phyloP scores from a whole-genome alignment of 2,329 filamentous ascomycete genomes.

The Alternaria alternata region DNA sequence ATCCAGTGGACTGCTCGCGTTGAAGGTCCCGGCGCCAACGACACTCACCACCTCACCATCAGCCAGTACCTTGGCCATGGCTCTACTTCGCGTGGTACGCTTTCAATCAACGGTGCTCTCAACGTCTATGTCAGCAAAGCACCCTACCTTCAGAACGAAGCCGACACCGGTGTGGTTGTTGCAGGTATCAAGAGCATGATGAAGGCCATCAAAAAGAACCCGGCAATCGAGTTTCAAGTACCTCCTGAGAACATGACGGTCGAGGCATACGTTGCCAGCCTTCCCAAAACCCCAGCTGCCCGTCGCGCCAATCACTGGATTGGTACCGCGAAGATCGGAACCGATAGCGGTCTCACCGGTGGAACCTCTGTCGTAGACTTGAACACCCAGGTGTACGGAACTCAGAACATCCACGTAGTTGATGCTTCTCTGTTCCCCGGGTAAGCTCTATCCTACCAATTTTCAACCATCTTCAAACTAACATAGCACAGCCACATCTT shows the following conservation, averaged over 20 bases:
- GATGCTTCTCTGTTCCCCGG: slow-evolving; percentile 58
- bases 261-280: slow-evolving; percentile 63
- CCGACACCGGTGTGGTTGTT: slow-evolving; percentile 70
- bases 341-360: slow-evolving; percentile 53
- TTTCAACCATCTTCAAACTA: slow-evolving; percentile 10
- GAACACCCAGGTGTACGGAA: slow-evolving; percentile 60
- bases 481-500: slow-evolving; percentile 38
- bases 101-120: slow-evolving; percentile 67
- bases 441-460: slow-evolving; percentile 26
- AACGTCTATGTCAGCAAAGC: slow-evolving; percentile 66
- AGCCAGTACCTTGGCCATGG: slow-evolving; percentile 70
- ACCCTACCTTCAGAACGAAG: slow-evolving; percentile 66
- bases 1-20: slow-evolving; percentile 73
- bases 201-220: slow-evolving; percentile 61
- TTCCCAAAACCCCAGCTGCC: slow-evolving; percentile 49
- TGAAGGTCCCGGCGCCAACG: slow-evolving; percentile 60
- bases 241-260: slow-evolving; percentile 61
- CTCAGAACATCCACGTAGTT: slow-evolving; percentile 57
- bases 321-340: slow-evolving; percentile 64
- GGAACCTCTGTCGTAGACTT: slow-evolving; percentile 59
- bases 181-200: slow-evolving; percentile 69
- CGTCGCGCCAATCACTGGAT: slow-evolving; percentile 59
- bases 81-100: slow-evolving; percentile 66
- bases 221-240: slow-evolving; percentile 64
- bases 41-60: slow-evolving; percentile 53